A percentile compares a stretch with the other conserved stretches of the same genome.
Evolutionary conservation across 352 stramenopile genomes (phyloP).

Genomic region (Globisporangium solare): DNA sequence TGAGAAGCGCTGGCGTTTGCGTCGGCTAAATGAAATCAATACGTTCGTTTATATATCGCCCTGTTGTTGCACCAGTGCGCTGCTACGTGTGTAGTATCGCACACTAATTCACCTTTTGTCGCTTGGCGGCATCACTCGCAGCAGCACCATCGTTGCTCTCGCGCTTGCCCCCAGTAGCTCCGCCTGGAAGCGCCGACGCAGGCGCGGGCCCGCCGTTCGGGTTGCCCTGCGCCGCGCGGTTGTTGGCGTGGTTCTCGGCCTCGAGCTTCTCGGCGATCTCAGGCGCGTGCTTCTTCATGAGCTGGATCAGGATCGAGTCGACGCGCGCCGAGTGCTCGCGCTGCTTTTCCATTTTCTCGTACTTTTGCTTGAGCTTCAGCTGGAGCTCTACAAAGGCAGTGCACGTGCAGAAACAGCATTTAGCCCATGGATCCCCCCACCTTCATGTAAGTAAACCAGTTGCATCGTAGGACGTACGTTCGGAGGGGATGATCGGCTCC

Average conservation of each 20-base stretch:
- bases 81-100: background rate
- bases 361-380: constrained; percentile 84
- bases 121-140: constrained; percentile 28
- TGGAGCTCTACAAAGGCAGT: constrained; percentile 53
- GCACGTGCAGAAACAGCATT: too few species aligned
- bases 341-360: constrained; percentile 85
- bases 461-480: constrained; percentile 40
- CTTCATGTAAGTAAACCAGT: too few species aligned
- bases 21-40: background rate
- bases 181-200: background rate
- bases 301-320: constrained; percentile 76
- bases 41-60: background rate
- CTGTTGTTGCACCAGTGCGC: too few species aligned
- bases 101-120: constrained; percentile 53
- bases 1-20: too few species aligned
- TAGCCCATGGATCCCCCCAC: too few species aligned
- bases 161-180: constrained; percentile 17
- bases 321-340: constrained; percentile 79
- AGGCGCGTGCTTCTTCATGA: constrained; percentile 85
- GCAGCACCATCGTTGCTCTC: constrained; percentile 14
- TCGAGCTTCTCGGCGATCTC: constrained; percentile 80
- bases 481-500: constrained; percentile 75
- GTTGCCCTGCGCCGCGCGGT: constrained; percentile 11
- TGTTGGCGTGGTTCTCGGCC: constrained; percentile 25
- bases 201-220: constrained; percentile 2